A percentile compares a stretch with the other conserved stretches of the same genome.
Evolutionary conservation across 768 basidiomycete species (phyloP).

Genomic region (Boletus subcaerulescens): DNA sequence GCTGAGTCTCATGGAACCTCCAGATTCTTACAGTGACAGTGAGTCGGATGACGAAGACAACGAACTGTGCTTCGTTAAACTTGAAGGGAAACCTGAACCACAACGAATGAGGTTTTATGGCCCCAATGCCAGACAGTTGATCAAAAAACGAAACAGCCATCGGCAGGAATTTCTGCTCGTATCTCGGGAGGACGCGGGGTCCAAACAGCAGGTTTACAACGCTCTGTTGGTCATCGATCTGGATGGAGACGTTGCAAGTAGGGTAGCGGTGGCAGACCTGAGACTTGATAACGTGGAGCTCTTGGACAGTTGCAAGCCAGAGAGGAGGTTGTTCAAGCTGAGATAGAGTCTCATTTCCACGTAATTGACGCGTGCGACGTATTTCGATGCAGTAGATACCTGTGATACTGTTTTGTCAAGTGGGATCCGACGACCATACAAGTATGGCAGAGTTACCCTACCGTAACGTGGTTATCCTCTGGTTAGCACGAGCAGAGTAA

Average conservation of each 20-base stretch:
- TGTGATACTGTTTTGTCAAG: too few species aligned
- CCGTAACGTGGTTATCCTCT: too few species aligned
- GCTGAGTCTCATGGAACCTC: background rate
- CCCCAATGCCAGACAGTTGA: background rate
- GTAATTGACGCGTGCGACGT: too few species aligned
- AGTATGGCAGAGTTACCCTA: too few species aligned
- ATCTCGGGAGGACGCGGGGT: background rate
- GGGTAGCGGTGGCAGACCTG: conserved; percentile 2
- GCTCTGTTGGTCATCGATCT: conserved; percentile 1
- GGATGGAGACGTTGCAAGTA: background rate
- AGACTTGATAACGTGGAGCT: background rate
- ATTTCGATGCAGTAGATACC: too few species aligned
- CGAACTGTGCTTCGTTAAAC: background rate
- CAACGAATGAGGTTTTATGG: background rate
- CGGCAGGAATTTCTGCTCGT: conserved; percentile 1
- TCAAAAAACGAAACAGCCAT: background rate
- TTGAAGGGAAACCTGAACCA: background rate
- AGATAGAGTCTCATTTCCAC: background rate
- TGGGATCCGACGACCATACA: too few species aligned
- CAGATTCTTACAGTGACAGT: background rate
- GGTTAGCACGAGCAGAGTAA: too few species aligned
- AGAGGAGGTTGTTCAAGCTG: background rate
- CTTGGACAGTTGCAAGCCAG: background rate
- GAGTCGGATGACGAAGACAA: background rate
- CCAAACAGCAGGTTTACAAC: background rate